Conservation (phyloP, 768 basidiomycete species). For the Mycena sanguinolenta region DNA sequence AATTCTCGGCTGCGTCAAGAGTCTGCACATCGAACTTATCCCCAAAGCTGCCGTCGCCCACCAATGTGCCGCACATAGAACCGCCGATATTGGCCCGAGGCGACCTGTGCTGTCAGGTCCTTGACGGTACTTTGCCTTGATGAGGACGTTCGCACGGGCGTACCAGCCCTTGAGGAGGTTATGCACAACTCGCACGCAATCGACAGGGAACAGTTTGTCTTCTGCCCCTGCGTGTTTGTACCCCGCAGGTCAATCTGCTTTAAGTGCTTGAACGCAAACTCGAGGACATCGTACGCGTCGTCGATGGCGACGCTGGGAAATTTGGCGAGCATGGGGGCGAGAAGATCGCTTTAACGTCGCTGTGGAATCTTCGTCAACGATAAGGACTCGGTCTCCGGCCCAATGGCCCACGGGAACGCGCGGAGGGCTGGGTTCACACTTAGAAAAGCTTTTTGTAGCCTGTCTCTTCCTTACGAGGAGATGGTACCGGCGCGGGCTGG, state of each 20-base stretch:
- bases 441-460: too few relatives aligned
- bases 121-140: background rate
- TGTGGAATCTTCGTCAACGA: constrained; percentile 21
- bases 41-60: background rate
- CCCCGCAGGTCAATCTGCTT: too few relatives aligned
- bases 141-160: constrained; percentile 18
- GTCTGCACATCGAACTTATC: constrained; percentile 8
- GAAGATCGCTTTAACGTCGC: background rate
- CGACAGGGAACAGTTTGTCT: constrained; percentile 11
- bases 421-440: too few relatives aligned
- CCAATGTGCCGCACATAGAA: background rate
- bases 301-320: too few relatives aligned
- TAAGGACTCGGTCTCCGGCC: constrained; percentile 27
- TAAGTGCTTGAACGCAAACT: too few relatives aligned
- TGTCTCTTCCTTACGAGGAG: too few relatives aligned
- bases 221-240: background rate
- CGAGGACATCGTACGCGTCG: too few relatives aligned
- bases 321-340: background rate
- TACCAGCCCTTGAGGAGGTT: constrained; percentile 24
- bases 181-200: constrained; percentile 18
- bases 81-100: constrained; percentile 16
- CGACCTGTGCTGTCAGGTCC: constrained; percentile 4
- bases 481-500: background rate
- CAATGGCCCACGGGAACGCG: constrained; percentile 16
- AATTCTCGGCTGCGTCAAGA: background rate